These are phyloP conservation scores for Mucor velutinosus DNA, from an alignment of 371 early-diverging fungal genomes.

Conservation along the genomic window DNA sequence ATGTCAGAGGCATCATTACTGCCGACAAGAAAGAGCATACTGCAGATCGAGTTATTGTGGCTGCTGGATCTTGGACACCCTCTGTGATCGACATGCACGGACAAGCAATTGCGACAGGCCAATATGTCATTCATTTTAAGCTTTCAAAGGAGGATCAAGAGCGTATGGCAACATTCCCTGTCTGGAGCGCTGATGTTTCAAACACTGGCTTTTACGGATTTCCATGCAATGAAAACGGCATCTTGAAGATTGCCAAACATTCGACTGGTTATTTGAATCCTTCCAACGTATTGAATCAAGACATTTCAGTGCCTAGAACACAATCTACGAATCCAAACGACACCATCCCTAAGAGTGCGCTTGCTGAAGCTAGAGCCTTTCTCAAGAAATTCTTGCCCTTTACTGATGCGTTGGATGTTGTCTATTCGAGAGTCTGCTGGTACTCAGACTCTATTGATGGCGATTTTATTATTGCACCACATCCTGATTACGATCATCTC, in stretches of 20 bases:
- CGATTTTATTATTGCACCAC: conserved; percentile 35
- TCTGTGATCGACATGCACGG: conserved; percentile 38
- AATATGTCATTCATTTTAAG: conserved; percentile 53
- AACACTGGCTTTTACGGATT: conserved; percentile 52
- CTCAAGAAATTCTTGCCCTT: conserved; percentile 35
- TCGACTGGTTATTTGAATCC: conserved; percentile 41
- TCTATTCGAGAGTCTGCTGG: conserved; percentile 41
- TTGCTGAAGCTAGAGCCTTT: conserved; percentile 29
- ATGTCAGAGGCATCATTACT: conserved; percentile 44
- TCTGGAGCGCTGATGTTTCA: conserved; percentile 53
- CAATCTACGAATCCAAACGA: conserved; percentile 31
- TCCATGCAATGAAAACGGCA: conserved; percentile 39
- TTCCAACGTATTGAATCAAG: conserved; percentile 10
- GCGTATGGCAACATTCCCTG: conserved; percentile 24
- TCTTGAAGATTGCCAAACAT: conserved; percentile 50
- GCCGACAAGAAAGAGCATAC: conserved; percentile 35
- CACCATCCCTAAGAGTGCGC: conserved; percentile 37
- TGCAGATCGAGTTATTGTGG: conserved; percentile 44
- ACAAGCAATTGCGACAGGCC: conserved; percentile 47
- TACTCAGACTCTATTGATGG: conserved; percentile 48
- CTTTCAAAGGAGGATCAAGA: conserved; percentile 4
- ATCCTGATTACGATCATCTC: conserved; percentile 42
- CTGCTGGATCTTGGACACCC: conserved; percentile 63
- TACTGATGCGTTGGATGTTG: conserved; percentile 26
- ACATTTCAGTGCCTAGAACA: conserved; percentile 41